Evolutionary conservation across 331 rosid genomes (phyloP).

Genomic region (Quercus phellos): DNA sequence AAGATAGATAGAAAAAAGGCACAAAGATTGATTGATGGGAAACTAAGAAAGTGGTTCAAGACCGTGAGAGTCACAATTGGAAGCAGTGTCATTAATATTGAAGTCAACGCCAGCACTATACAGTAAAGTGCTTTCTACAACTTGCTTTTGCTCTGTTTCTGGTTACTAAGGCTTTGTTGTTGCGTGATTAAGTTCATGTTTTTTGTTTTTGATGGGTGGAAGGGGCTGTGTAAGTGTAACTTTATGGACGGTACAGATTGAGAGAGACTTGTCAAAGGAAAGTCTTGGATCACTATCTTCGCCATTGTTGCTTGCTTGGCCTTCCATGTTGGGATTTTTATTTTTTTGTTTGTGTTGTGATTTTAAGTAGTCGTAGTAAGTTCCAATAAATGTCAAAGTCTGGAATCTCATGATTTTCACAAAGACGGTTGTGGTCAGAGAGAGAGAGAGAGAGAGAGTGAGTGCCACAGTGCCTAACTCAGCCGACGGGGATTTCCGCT

Average conservation of each 20-base stretch:
- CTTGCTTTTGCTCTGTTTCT: conserved; percentile 1
- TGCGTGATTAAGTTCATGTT: background rate
- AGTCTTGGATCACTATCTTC: conserved; percentile 29
- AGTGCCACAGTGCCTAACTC: conserved; percentile 3
- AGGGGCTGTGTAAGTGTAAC: conserved; percentile 20
- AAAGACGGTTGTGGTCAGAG: conserved; percentile 5
- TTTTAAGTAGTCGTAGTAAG: background rate
- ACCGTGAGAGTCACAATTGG: conserved; percentile 33
- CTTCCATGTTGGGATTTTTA: conserved; percentile 35
- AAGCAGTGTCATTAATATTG: conserved; percentile 16
- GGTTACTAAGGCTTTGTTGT: conserved; percentile 4
- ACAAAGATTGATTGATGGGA: conserved; percentile 37
- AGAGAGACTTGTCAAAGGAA: conserved; percentile 24
- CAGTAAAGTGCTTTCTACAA: conserved; percentile 27
- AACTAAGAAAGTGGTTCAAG: conserved; percentile 41
- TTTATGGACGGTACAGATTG: conserved; percentile 33
- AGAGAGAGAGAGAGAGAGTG: conserved; percentile 21
- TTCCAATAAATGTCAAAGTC: conserved; percentile 25
- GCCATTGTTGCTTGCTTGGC: conserved; percentile 42
- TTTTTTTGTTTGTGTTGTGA: background rate
- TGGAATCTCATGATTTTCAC: conserved; percentile 29
- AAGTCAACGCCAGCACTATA: conserved; percentile 56
- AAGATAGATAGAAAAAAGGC: conserved; percentile 7
- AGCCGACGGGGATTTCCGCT: background rate
- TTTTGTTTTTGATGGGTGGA: conserved; percentile 20